Base-by-base conservation (phyloP, 2,329 filamentous ascomycete species). In the Phaeoacremonium minimum region DNA sequence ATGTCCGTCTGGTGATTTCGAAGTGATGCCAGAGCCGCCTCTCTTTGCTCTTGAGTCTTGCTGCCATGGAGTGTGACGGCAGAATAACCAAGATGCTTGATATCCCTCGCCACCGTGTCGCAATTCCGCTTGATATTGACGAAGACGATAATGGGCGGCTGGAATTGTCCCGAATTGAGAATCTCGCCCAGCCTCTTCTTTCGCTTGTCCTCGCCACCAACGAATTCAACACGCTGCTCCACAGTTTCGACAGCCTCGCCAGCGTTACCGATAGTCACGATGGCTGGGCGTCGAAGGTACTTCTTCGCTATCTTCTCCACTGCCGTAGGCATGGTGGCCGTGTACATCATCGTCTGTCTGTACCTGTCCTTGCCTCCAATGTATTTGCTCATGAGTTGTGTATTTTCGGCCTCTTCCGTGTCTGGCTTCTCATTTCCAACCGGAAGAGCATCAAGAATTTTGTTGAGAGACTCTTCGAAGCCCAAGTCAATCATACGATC, bases 51-150 rank as follows among this genome's bases (percentile, higher is more conserved):
- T 64, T 98, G 93, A 0, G 91, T 95, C 64, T 98, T 98, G 67
- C 82, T 87, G 45, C 93, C 91, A 66, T 98, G 93, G 19, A 98
- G 69, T 0, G 91, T 96, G 51, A 95, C 90, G 7, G 85, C 80
- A 15, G 80, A 86, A 73, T 89, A 93, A 50, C 93, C 93, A 81
- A 93, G 93, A 35, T 85, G 77, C 57, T 95, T 93, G 69, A 98
- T 93, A 56, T 97, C 91, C 43, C 87, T 79, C 4, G 91, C 91
- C 32, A 98, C 85, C 41, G 88, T 87, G 59, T 98, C 93, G 68
- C 91, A 97, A 68, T 97, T 97, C 51, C 90, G 86, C 67, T 97
- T 97, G 80, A 97, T 96, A 64, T 98, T 98, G 77, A 98, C 93
- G 60, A 98, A 98, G 46, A 98, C 90, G 51, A 98, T 98, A 60